phyloP scores from a whole-genome alignment of 208 protist genomes.

The Naegleria gruberi region DNA sequence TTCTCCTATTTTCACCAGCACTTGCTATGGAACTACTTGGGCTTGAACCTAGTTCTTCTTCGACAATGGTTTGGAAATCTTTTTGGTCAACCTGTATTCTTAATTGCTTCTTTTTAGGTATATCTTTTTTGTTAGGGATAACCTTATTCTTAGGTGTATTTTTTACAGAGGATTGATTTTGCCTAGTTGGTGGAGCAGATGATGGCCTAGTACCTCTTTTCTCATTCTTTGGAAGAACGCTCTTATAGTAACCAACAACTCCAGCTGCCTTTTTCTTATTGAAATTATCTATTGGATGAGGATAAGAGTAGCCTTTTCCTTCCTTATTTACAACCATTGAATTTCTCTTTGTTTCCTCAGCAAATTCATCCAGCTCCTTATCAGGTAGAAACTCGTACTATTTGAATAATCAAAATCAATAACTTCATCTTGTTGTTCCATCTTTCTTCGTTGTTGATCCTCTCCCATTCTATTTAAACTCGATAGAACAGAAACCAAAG shows the following conservation, averaged over 20 bases:
- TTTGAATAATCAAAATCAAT: neutral
- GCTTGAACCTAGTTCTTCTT: too few species aligned
- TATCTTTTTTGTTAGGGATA: too few species aligned
- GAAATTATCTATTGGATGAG: neutral
- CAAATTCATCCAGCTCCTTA: neutral
- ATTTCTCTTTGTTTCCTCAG: neutral
- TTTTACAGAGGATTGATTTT: too few species aligned
- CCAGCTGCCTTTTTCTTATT: neutral
- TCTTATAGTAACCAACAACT: neutral
- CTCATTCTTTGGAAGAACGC: neutral
- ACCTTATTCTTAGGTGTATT: too few species aligned
- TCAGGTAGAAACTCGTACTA: neutral
- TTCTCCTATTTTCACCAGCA: too few species aligned
- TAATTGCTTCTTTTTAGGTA: too few species aligned
- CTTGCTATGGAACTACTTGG: too few species aligned
- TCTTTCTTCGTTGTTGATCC: neutral
- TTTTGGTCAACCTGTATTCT: too few species aligned
- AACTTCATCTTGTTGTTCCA: neutral
- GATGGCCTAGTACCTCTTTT: too few species aligned
- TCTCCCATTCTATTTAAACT: neutral
- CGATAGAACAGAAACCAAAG: neutral
- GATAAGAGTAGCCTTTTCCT: neutral
- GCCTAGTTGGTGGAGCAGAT: too few species aligned
- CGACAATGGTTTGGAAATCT: too few species aligned
- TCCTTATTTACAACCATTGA: neutral